Percentiles rank a stretch among this genome's conserved stretches.
Evolutionary conservation across 352 stramenopile genomes (phyloP).

Genomic region (Phytophthora podocarpi): DNA sequence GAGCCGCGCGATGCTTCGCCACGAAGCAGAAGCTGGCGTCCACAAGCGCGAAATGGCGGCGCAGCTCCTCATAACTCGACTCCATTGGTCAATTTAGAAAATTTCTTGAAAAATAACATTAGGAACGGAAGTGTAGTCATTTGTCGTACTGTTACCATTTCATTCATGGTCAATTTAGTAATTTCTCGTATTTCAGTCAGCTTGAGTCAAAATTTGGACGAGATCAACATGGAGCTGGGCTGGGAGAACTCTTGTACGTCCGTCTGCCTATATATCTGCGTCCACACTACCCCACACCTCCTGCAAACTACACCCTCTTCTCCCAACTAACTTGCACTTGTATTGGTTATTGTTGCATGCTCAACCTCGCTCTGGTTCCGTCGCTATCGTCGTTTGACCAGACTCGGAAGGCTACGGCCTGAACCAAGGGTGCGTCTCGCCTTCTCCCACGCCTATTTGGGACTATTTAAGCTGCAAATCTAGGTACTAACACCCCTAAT

Average conservation of each 20-base stretch:
- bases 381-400: constrained; percentile 4
- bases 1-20: constrained; percentile 41
- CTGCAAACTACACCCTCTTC: neutral
- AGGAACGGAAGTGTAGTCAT: no score
- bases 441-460: neutral
- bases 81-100: constrained; percentile 8
- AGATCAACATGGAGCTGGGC: constrained; percentile 55
- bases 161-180: neutral
- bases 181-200: neutral
- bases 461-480: neutral
- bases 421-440: constrained; percentile 32
- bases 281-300: neutral
- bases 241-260: constrained; percentile 85
- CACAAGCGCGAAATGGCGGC: constrained; percentile 63
- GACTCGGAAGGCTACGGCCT: constrained; percentile 50
- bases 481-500: neutral
- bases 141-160: neutral
- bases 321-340: neutral
- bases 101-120: no score
- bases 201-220: neutral
- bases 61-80: constrained; percentile 4
- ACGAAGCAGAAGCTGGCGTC: constrained; percentile 77
- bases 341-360: neutral
- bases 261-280: neutral
- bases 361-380: constrained; percentile 16